Conservation (phyloP, 2,329 filamentous ascomycete species). For the Fusarium sp. region DNA sequence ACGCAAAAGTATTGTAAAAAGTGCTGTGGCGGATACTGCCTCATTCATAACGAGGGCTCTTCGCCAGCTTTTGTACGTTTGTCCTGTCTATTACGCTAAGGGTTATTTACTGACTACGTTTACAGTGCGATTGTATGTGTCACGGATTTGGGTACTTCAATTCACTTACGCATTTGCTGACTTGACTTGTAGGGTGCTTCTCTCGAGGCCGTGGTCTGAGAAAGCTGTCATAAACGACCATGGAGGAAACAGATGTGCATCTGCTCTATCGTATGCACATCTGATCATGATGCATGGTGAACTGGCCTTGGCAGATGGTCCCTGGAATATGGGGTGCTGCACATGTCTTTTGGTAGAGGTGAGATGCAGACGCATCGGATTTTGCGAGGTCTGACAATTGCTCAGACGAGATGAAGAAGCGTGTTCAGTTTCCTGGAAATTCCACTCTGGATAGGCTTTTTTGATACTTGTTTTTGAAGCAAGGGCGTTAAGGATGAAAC, state of each 20-base stretch:
- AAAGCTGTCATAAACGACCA: neutral
- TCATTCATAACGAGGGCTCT: conserved; percentile 85
- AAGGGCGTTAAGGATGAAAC: conserved; percentile 29
- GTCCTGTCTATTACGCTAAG: neutral
- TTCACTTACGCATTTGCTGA: conserved; percentile 17
- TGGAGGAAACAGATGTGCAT: conserved; percentile 2
- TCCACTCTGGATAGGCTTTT: conserved; percentile 1
- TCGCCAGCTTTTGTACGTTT: conserved; percentile 70
- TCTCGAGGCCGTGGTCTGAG: conserved; percentile 53
- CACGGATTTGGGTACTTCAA: neutral
- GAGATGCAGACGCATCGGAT: neutral
- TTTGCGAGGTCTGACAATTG: conserved; percentile 19
- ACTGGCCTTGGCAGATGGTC: conserved; percentile 9
- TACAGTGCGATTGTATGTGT: conserved; percentile 62
- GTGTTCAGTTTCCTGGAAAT: neutral
- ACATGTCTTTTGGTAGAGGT: neutral
- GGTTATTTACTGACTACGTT: conserved; percentile 47
- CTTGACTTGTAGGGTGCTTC: conserved; percentile 49
- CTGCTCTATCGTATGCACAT: conserved; percentile 7
- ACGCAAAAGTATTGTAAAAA: conserved; percentile 78
- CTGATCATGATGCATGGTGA: conserved; percentile 20
- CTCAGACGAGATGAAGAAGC: neutral
- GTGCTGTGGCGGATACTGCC: conserved; percentile 85
- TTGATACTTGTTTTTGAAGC: conserved; percentile 28
- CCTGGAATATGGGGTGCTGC: conserved; percentile 20